Evolutionary conservation across 192 early-diverging fungal species (phyloP).

Genomic region (Backusella liffmaniae): DNA sequence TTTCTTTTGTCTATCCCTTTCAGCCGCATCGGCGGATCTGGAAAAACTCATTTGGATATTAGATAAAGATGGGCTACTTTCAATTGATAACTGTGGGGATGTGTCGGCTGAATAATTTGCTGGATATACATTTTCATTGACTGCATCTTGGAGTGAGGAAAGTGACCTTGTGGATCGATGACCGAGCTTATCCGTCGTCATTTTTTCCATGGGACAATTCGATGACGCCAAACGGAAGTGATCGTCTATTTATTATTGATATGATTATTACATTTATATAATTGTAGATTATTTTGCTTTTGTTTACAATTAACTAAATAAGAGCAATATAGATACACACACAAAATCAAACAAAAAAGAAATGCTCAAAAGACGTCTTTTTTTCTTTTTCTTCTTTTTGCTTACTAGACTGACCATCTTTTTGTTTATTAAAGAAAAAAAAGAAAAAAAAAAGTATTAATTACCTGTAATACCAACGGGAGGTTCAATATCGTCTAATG

Average conservation of each 20-base stretch:
- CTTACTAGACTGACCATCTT: background rate
- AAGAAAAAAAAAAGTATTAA: background rate
- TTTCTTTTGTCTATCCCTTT: slow-evolving; percentile 16
- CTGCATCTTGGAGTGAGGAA: background rate
- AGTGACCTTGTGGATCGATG: background rate
- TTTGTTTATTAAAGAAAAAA: background rate
- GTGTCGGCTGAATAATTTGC: background rate
- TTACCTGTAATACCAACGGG: background rate
- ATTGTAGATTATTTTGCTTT: background rate
- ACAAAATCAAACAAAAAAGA: background rate
- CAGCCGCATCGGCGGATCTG: slow-evolving; percentile 26
- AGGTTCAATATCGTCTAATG: slow-evolving; percentile 15
- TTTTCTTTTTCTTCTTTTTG: background rate
- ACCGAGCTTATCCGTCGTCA: background rate
- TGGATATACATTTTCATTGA: background rate
- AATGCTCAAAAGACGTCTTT: background rate
- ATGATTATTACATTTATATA: background rate
- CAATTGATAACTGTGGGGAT: slow-evolving; percentile 1
- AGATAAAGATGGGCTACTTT: background rate
- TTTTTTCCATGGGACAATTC: background rate
- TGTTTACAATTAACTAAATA: background rate
- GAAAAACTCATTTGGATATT: slow-evolving; percentile 17
- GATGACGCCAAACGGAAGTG: background rate
- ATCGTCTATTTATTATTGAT: background rate
- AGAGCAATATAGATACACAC: background rate